Conservation (phyloP, 495 filamentous ascomycete species). For the Penicillium cataractarum region DNA sequence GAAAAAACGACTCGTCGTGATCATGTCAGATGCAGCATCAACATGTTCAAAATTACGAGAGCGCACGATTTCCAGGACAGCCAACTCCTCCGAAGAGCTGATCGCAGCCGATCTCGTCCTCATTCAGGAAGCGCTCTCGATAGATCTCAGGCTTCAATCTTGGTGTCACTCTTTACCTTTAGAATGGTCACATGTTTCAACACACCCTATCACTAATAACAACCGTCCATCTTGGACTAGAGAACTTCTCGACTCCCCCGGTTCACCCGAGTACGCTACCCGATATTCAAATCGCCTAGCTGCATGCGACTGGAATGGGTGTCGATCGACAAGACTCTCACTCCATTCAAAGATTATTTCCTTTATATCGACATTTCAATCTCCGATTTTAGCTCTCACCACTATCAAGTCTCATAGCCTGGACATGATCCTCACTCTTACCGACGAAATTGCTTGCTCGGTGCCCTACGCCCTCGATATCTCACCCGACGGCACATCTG, state of each 20-base stretch:
- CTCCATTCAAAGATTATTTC: slow-evolving; percentile 10
- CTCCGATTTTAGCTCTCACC: not conserved
- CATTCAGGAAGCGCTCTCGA: not conserved
- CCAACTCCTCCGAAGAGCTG: not conserved
- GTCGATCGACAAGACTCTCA: slow-evolving; percentile 12
- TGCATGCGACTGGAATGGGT: slow-evolving; percentile 20
- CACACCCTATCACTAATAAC: not conserved
- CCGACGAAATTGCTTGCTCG: slow-evolving; percentile 14
- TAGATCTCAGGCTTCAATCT: not conserved
- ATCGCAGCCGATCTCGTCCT: not conserved
- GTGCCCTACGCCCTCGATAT: slow-evolving; percentile 12
- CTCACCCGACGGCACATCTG: slow-evolving; percentile 7
- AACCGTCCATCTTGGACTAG: slow-evolving; percentile 9
- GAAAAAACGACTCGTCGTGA: not conserved
- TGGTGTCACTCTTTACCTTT: not conserved
- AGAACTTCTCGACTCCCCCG: slow-evolving; percentile 7
- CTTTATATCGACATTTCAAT: not conserved
- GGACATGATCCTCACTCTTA: not conserved
- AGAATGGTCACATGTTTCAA: not conserved
- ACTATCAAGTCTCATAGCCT: slow-evolving; percentile 1
- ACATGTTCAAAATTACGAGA: not conserved
- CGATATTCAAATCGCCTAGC: slow-evolving; percentile 8
- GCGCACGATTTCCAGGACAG: not conserved
- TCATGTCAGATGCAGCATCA: not conserved
- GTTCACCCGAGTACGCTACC: slow-evolving; percentile 12